A percentile compares a stretch with the other conserved stretches of the same genome.
Conservation (phyloP, 176 grass and related monocot genomes). For the Stipa capillata region DNA sequence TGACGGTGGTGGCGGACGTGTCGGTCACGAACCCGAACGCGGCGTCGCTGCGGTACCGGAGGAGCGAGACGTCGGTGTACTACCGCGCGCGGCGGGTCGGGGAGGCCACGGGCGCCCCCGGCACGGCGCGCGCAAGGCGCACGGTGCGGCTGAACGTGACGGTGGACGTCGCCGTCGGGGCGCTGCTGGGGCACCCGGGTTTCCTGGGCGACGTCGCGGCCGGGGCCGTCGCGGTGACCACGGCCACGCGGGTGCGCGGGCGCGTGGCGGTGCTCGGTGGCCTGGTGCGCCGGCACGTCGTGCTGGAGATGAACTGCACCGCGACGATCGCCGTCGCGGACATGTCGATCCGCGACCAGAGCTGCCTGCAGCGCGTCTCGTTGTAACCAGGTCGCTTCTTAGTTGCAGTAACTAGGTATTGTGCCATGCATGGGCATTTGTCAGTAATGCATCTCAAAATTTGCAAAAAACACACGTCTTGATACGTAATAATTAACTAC, state of each 20-base stretch:
- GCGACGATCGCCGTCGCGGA: conserved; percentile 15
- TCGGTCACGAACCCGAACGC: conserved; percentile 86
- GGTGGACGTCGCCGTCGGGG: conserved; percentile 38
- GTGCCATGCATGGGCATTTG: too few relatives aligned
- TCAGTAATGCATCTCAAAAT: too few relatives aligned
- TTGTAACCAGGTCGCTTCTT: too few relatives aligned
- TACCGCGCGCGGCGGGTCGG: conserved; percentile 44
- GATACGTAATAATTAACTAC: too few relatives aligned
- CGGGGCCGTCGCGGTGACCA: conserved; percentile 32
- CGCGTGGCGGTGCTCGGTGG: conserved; percentile 41
- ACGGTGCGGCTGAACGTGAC: conserved; percentile 54
- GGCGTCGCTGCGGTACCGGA: conserved; percentile 37
- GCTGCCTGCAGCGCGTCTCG: conserved; percentile 35
- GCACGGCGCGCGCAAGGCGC: conserved; percentile 32
- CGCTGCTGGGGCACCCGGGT: conserved; percentile 18
- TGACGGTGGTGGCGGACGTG: conserved; percentile 53
- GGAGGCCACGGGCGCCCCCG: conserved; percentile 24
- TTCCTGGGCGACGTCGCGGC: conserved; percentile 30
- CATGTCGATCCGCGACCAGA: conserved; percentile 46
- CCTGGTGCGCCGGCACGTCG: conserved; percentile 22
- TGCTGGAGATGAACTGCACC: conserved; percentile 66
- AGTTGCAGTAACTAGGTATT: too few relatives aligned
- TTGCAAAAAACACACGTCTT: too few relatives aligned
- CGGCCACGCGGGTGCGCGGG: conserved; percentile 51
- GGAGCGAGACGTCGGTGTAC: conserved; percentile 47